These are phyloP conservation scores for Aspergillus fischeri DNA, from an alignment of 2,329 filamentous ascomycete species.

Conservation along the genomic window DNA sequence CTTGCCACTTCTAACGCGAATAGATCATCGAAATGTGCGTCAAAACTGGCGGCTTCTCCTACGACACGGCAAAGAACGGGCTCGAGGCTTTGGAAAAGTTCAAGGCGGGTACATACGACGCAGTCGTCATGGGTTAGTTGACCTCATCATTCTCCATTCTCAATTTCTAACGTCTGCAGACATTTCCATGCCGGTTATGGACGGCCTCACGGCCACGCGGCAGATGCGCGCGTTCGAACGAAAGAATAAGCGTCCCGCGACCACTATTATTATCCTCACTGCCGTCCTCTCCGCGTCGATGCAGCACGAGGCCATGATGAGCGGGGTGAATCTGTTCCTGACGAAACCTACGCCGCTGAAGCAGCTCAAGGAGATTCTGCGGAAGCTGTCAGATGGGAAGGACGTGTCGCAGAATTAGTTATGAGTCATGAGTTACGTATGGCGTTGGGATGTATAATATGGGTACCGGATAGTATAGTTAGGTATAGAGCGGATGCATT, in stretches of 20 bases:
- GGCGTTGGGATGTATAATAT: not conserved
- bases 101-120: conserved; percentile 10
- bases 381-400: conserved; percentile 1
- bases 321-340: conserved; percentile 25
- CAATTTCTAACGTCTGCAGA: conserved; percentile 13
- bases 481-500: not conserved
- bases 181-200: conserved; percentile 35
- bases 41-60: conserved; percentile 9
- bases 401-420: not conserved
- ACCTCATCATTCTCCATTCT: not conserved
- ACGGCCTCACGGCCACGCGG: conserved; percentile 26
- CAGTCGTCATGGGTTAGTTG: conserved; percentile 21
- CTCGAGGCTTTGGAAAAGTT: conserved; percentile 17
- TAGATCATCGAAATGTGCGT: conserved; percentile 14
- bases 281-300: conserved; percentile 23
- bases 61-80: conserved; percentile 14
- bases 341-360: conserved; percentile 27
- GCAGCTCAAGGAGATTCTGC: conserved; percentile 11
- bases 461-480: not conserved
- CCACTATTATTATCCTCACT: conserved; percentile 23
- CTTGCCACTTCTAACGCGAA: conserved; percentile 1
- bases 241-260: not conserved
- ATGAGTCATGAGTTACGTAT: not conserved
- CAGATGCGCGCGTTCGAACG: conserved; percentile 25
- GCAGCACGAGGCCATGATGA: conserved; percentile 22